phyloP scores from a whole-genome alignment of 371 early-diverging fungal species.

The Mucor ambiguus region DNA sequence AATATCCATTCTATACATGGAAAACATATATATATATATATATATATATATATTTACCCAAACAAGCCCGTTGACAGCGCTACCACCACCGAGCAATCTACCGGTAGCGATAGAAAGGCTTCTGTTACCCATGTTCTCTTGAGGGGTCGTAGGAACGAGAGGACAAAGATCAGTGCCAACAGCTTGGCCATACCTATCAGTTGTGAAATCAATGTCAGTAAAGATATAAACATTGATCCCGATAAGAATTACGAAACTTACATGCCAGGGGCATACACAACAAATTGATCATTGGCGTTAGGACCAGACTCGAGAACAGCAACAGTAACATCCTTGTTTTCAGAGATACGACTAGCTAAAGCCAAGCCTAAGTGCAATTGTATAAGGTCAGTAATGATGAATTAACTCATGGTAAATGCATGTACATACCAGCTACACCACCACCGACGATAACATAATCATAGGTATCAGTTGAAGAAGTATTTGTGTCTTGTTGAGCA shows the following conservation, averaged over 20 bases:
- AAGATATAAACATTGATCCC: not conserved
- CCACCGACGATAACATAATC: slow-evolving; percentile 23
- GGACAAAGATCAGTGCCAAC: slow-evolving; percentile 21
- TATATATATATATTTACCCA: slow-evolving; percentile 9
- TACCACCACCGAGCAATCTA: slow-evolving; percentile 21
- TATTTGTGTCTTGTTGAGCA: not conserved
- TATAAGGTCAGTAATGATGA: not conserved
- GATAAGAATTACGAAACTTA: not conserved
- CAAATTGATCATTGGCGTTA: slow-evolving; percentile 16
- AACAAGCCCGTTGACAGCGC: slow-evolving; percentile 24
- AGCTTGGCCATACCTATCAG: slow-evolving; percentile 23
- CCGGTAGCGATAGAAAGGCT: slow-evolving; percentile 17
- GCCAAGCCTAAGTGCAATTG: slow-evolving; percentile 11
- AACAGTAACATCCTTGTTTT: slow-evolving; percentile 17
- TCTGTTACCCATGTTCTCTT: slow-evolving; percentile 15
- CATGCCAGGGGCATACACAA: slow-evolving; percentile 22
- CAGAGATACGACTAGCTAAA: slow-evolving; percentile 19
- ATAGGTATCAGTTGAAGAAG: slow-evolving; percentile 15
- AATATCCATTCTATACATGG: not conserved
- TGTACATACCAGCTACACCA: slow-evolving; percentile 11
- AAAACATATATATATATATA: no score
- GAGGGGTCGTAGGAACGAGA: slow-evolving; percentile 18
- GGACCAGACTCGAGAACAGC: slow-evolving; percentile 22
- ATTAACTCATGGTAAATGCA: no score
- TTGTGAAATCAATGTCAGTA: not conserved